Conservation (phyloP, 2,329 filamentous ascomycete genomes). For the Aulographum hederae region DNA sequence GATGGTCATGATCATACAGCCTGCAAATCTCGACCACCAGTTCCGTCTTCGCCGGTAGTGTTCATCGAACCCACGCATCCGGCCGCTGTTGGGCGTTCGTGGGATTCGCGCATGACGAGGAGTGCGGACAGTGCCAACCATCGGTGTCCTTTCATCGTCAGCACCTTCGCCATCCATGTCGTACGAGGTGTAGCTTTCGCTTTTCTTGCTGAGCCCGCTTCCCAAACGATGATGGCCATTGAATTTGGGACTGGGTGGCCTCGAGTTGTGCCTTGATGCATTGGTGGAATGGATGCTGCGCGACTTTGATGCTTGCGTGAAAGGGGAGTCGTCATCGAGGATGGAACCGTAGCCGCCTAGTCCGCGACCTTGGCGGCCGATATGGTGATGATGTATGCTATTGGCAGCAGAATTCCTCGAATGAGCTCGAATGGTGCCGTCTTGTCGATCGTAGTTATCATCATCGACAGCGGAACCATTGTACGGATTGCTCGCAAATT, state of each 20-base stretch:
- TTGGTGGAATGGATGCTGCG: constrained; percentile 4
- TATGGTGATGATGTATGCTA: constrained; percentile 62
- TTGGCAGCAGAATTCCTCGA: constrained; percentile 34
- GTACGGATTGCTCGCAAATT: constrained; percentile 71
- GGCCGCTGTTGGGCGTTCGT: constrained; percentile 23
- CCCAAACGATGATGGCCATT: constrained; percentile 12
- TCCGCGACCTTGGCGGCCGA: constrained; percentile 58
- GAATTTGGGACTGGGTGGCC: constrained; percentile 47
- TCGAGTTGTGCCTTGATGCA: constrained; percentile 42
- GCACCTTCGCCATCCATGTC: constrained; percentile 69
- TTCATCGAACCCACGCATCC: background rate
- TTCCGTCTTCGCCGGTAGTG: constrained; percentile 35
- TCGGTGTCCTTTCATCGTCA: constrained; percentile 74
- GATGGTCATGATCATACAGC: constrained; percentile 67
- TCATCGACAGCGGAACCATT: constrained; percentile 38
- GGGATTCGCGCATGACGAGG: constrained; percentile 29
- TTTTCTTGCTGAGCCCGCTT: constrained; percentile 32
- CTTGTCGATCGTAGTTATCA: constrained; percentile 18
- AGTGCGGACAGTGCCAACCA: constrained; percentile 48
- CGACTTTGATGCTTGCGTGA: constrained; percentile 16
- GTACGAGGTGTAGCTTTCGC: constrained; percentile 44
- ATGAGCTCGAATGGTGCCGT: constrained; percentile 19
- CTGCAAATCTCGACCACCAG: constrained; percentile 60
- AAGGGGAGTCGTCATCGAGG: constrained; percentile 43
- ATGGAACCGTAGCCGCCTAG: constrained; percentile 56